These are phyloP conservation scores for Hypoxylon sp. DNA, from an alignment of 2,329 filamentous ascomycete genomes.

Conservation along the genomic window DNA sequence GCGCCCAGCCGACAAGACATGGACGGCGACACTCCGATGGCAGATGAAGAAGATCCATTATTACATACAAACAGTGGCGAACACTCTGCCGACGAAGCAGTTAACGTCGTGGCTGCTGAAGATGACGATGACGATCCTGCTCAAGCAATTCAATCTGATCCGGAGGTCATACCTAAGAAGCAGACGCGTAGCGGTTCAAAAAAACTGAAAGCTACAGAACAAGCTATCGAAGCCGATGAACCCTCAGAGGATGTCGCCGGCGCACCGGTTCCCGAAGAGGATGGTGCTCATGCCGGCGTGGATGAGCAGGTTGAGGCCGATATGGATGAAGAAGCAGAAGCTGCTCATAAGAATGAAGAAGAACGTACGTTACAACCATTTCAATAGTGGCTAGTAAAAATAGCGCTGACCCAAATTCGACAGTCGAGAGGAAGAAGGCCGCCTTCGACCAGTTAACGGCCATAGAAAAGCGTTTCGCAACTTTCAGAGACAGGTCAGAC, in stretches of 20 bases:
- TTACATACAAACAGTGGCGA: slow-evolving; percentile 51
- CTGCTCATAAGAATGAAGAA: slow-evolving; percentile 72
- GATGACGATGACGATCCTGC: slow-evolving; percentile 43
- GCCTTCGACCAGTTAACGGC: slow-evolving; percentile 83
- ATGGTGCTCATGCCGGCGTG: slow-evolving; percentile 63
- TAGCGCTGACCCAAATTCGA: slow-evolving; percentile 51
- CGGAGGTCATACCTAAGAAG: slow-evolving; percentile 47
- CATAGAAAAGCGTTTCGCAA: slow-evolving; percentile 89
- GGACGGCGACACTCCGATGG: slow-evolving; percentile 53
- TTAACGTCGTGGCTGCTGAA: slow-evolving; percentile 42
- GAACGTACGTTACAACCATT: slow-evolving; percentile 63
- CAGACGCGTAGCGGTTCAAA: slow-evolving; percentile 55
- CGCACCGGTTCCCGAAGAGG: slow-evolving; percentile 55
- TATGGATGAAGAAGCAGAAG: slow-evolving; percentile 71
- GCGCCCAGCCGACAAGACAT: slow-evolving; percentile 46
- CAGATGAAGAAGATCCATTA: slow-evolving; percentile 54
- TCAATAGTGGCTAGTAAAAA: slow-evolving; percentile 16
- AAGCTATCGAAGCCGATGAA: slow-evolving; percentile 38
- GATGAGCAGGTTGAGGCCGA: slow-evolving; percentile 68
- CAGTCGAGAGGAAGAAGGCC: slow-evolving; percentile 82
- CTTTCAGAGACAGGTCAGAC: slow-evolving; percentile 81
- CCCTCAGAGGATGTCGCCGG: slow-evolving; percentile 52
- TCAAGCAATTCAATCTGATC: slow-evolving; percentile 45
- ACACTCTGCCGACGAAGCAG: slow-evolving; percentile 52
- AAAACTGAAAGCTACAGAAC: slow-evolving; percentile 51